Conservation (phyloP, 768 basidiomycete genomes). For the Leccinellum rugosiceps region DNA sequence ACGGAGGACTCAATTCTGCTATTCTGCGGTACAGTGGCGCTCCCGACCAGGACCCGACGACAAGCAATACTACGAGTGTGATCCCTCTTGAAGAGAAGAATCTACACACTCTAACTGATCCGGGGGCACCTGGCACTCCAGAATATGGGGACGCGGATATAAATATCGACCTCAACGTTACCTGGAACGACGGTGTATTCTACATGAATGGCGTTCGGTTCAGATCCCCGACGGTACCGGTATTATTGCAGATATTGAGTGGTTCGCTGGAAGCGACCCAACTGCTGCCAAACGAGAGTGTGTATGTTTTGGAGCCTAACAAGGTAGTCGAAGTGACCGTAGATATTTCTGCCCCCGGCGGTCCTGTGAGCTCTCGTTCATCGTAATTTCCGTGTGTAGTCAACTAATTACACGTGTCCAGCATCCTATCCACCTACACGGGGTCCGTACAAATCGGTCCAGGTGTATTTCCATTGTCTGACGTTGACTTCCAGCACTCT, state of each 20-base stretch:
- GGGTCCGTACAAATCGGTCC: constrained; percentile 15
- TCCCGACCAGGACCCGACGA: too few relatives aligned
- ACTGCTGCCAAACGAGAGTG: constrained; percentile 26
- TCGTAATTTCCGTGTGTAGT: background rate
- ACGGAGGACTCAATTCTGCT: too few relatives aligned
- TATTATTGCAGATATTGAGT: too few relatives aligned
- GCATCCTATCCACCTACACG: constrained; percentile 31
- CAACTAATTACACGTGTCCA: constrained; percentile 3
- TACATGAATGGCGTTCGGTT: constrained; percentile 13
- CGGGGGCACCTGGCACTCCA: too few relatives aligned
- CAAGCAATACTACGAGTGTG: too few relatives aligned
- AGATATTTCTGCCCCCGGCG: background rate
- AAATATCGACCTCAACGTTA: too few relatives aligned
- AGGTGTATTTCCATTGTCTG: background rate
- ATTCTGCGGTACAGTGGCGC: too few relatives aligned
- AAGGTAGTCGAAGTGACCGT: constrained; percentile 30
- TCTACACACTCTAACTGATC: too few relatives aligned
- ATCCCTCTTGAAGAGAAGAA: too few relatives aligned
- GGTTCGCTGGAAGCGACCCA: constrained; percentile 33
- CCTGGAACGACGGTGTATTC: constrained; percentile 7
- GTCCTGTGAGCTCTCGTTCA: constrained; percentile 20
- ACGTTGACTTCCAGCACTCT: constrained; percentile 25
- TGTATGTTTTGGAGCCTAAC: constrained; percentile 21
- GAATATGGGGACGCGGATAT: too few relatives aligned
- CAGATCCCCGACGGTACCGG: constrained; percentile 32